Evolutionary conservation across 2,329 filamentous ascomycete genomes (phyloP).

Genomic region (Alternaria conjuncta): DNA sequence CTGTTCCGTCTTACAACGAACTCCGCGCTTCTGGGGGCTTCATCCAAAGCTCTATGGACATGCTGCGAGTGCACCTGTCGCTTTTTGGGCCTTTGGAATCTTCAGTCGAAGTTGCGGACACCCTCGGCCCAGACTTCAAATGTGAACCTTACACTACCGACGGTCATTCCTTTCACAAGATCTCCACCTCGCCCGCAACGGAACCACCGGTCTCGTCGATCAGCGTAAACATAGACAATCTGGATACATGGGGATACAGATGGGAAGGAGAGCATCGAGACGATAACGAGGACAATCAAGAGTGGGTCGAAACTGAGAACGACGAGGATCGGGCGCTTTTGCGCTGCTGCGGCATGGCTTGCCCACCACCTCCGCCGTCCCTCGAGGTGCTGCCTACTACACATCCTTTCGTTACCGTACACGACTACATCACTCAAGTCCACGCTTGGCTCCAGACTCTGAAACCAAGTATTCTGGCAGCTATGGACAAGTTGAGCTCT

Average conservation of each 20-base stretch:
- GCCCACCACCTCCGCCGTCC: not conserved
- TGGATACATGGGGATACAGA: not conserved
- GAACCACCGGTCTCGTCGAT: not conserved
- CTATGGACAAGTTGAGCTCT: fast-evolving
- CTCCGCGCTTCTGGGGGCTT: too few species aligned
- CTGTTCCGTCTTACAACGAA: too few species aligned
- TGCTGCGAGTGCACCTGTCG: not conserved
- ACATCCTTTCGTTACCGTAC: not conserved
- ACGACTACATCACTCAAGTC: not conserved
- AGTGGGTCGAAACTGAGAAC: not conserved
- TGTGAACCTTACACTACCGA: not conserved
- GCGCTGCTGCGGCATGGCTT: not conserved
- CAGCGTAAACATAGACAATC: not conserved
- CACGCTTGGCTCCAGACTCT: not conserved
- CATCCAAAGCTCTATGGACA: not conserved
- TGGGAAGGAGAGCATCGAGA: not conserved
- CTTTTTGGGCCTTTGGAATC: not conserved
- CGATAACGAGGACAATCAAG: not conserved
- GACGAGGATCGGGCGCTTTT: not conserved
- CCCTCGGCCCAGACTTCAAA: not conserved
- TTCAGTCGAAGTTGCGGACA: not conserved
- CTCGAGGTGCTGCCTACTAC: not conserved
- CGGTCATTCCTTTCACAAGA: not conserved
- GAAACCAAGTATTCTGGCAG: not conserved
- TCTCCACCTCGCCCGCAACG: not conserved